Base-by-base conservation (phyloP, 768 basidiomycete species). In the Dentipellis fragilis region DNA sequence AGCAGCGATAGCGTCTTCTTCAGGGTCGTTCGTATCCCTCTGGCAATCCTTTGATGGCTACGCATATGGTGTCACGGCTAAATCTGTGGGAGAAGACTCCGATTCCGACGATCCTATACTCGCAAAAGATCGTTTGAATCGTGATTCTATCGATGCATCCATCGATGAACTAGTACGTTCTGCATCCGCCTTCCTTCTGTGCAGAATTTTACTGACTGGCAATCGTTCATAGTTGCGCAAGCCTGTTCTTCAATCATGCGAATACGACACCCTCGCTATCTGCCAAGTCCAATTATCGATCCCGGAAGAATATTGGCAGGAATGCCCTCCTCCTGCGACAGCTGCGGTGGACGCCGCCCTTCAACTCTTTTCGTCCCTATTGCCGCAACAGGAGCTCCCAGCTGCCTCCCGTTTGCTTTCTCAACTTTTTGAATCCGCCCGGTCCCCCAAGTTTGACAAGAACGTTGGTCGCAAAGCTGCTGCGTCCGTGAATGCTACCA, bases 1-100 rank as follows among this genome's bases (percentile, higher is more conserved):
- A 68, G 93, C 93, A 0, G 89, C 91, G 0, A 95, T 97, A 59
- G 87, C 89, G 0, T 85, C 89, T 0, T 89, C 85, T 6, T 78
- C 89, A 0, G 94, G 93, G 1, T 74, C 80, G 0, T 94, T 96
- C 68, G 84, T 83, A 2, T 81, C 80, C 12, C 77, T 99, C 11
- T 98, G 95, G 95, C 81, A 86, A 55, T 80, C 81, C 54, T 75
- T 78, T 1, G 95, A 98, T 67, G 90, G 92, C 5, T 95, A 93
- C 69, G 94, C 84, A 0, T 93, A 91, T 69, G 95, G 95, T 0
- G 84, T 96, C 2, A 90, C 91, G 3, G 86, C 29, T 29, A 29
- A 29, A 3, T 6, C 29, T 29, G 29, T 29, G 29, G 29, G 29
- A 29, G 29, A 29, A 29, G 6, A 29, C 6, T 29, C 29, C 29